These are phyloP conservation scores for Pleurotus salmoneostramineus DNA, from an alignment of 768 basidiomycete species.

Conservation along the genomic window DNA sequence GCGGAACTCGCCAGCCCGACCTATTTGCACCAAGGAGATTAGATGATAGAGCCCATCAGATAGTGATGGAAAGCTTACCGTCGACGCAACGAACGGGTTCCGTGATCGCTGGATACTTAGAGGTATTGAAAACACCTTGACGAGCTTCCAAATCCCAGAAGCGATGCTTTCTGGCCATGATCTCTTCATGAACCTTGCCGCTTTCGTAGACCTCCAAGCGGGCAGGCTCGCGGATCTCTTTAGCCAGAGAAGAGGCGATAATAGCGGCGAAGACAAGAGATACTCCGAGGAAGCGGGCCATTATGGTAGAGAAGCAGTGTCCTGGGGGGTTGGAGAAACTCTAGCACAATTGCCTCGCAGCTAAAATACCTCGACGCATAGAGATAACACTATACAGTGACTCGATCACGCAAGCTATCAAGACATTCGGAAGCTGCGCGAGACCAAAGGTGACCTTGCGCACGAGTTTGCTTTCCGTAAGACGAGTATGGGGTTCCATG, in stretches of 20 bases:
- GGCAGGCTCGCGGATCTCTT: slow-evolving; percentile 6
- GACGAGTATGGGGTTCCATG: neutral
- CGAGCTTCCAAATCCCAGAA: slow-evolving; percentile 4
- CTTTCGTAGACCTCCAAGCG: slow-evolving; percentile 1
- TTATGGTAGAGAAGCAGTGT: neutral
- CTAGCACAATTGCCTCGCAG: neutral
- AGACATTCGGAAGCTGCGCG: neutral
- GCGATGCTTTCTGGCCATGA: slow-evolving; percentile 6
- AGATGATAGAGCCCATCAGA: neutral
- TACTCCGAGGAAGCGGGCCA: slow-evolving; percentile 1
- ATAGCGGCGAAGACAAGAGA: slow-evolving; percentile 3
- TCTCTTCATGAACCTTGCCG: slow-evolving; percentile 2
- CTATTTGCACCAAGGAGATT: neutral
- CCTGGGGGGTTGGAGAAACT: neutral
- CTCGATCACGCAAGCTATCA: neutral
- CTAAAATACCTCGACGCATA: slow-evolving; percentile 1
- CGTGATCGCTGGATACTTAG: slow-evolving; percentile 1
- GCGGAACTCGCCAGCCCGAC: slow-evolving; percentile 11
- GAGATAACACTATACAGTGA: slow-evolving; percentile 2
- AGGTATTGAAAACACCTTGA: slow-evolving; percentile 2
- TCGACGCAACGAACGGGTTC: slow-evolving; percentile 9
- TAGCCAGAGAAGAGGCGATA: neutral
- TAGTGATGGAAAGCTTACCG: neutral
- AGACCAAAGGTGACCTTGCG: neutral
- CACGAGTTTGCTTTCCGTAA: neutral